Conservation (phyloP, 2,329 filamentous ascomycete species). For the Geosmithia putterillii region DNA sequence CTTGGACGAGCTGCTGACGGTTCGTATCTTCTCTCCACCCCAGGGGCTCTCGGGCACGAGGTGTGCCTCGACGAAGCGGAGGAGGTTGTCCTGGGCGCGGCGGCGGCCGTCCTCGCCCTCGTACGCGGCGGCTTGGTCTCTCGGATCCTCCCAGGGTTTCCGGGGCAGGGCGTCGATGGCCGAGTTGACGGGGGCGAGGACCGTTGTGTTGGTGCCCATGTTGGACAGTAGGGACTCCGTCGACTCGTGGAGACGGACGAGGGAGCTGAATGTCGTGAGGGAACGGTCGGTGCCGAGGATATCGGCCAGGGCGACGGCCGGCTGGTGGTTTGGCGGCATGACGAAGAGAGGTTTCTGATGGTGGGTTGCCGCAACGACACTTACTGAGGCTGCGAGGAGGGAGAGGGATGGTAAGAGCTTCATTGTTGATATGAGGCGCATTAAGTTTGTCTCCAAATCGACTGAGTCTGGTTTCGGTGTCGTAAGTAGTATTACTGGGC, state of each 20-base stretch:
- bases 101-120: conserved; percentile 63
- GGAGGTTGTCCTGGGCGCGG: conserved; percentile 64
- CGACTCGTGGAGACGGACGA: conserved; percentile 64
- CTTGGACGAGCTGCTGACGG: conserved; percentile 30
- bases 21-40: conserved; percentile 53
- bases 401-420: neutral
- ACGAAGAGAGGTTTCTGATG: neutral
- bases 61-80: conserved; percentile 76
- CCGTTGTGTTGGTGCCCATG: conserved; percentile 57
- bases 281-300: conserved; percentile 67
- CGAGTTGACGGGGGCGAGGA: conserved; percentile 78
- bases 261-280: conserved; percentile 75
- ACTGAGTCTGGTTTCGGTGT: no score
- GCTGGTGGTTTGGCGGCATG: conserved; percentile 12
- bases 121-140: conserved; percentile 62
- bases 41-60: conserved; percentile 67
- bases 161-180: conserved; percentile 65
- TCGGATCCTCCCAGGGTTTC: conserved; percentile 76
- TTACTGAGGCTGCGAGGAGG: neutral
- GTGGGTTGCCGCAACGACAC: neutral
- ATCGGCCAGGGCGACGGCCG: conserved; percentile 63
- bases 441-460: no score
- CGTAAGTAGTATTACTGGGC: no score
- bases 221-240: conserved; percentile 59
- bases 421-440: no score